These are phyloP conservation scores for Solanum chacoense DNA, from an alignment of 305 asterid genomes.

Conservation along the genomic window DNA sequence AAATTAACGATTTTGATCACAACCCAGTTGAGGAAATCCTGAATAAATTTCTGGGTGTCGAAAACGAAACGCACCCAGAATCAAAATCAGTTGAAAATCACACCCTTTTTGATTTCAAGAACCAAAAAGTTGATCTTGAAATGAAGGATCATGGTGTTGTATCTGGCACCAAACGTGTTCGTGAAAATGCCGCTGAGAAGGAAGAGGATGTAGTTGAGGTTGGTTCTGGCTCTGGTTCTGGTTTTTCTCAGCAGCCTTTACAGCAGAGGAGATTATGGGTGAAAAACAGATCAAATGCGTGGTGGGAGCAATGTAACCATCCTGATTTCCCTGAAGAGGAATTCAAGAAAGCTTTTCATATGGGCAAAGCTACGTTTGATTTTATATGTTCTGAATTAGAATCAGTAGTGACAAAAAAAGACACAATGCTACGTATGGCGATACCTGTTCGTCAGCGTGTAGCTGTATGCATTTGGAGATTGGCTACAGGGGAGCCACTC, in stretches of 20 bases:
- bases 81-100: not conserved
- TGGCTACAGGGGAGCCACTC: constrained; percentile 75
- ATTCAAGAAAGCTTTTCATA: constrained; percentile 46
- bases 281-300: constrained; percentile 54
- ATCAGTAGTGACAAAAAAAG: constrained; percentile 44
- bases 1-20: not conserved
- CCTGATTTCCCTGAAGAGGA: constrained; percentile 55
- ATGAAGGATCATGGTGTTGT: not conserved
- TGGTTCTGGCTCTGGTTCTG: not conserved
- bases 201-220: not conserved
- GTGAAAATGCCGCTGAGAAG: not conserved
- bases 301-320: constrained; percentile 64
- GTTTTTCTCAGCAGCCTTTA: not conserved
- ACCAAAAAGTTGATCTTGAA: not conserved
- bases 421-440: constrained; percentile 66
- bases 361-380: constrained; percentile 56
- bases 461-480: constrained; percentile 67
- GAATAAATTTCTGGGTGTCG: constrained; percentile 1
- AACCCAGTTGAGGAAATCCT: constrained; percentile 9
- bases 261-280: constrained; percentile 57
- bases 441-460: constrained; percentile 74
- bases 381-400: constrained; percentile 53
- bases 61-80: not conserved
- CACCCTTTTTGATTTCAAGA: not conserved
- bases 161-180: constrained; percentile 3